phyloP scores from a whole-genome alignment of 2,329 filamentous ascomycete genomes.

The Arthroderma uncinatum region DNA sequence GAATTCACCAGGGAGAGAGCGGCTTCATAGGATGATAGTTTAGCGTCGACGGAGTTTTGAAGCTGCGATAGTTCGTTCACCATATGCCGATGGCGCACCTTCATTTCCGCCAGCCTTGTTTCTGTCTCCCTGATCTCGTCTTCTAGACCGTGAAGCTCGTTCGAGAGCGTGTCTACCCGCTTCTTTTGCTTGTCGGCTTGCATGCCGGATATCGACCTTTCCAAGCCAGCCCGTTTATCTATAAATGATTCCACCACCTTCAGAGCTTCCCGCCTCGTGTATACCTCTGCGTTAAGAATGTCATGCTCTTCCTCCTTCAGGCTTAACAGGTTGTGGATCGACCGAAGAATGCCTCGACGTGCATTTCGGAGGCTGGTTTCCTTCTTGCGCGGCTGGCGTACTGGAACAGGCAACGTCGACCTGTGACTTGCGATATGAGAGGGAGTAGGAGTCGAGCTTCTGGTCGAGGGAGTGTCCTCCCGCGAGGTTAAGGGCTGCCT shows the following conservation, averaged over 20 bases:
- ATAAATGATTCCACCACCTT: slow-evolving; percentile 42
- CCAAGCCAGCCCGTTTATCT: slow-evolving; percentile 39
- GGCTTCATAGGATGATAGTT: slow-evolving; percentile 47
- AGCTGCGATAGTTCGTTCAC: slow-evolving; percentile 41
- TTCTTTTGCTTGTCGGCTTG: slow-evolving; percentile 37
- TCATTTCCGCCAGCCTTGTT: slow-evolving; percentile 45
- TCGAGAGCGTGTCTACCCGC: slow-evolving; percentile 36
- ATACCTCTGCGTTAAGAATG: slow-evolving; percentile 37
- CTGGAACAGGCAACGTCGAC: slow-evolving; percentile 28
- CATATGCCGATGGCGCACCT: slow-evolving; percentile 43
- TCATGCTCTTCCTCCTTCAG: slow-evolving; percentile 48
- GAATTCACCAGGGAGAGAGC: slow-evolving; percentile 46
- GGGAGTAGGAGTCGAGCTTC: slow-evolving; percentile 30
- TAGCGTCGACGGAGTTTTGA: slow-evolving; percentile 48
- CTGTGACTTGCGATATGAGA: slow-evolving; percentile 23
- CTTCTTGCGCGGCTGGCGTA: slow-evolving; percentile 31
- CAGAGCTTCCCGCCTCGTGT: slow-evolving; percentile 38
- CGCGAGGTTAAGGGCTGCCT: slow-evolving; percentile 32
- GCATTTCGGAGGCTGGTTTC: slow-evolving; percentile 44
- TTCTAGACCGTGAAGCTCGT: slow-evolving; percentile 43
- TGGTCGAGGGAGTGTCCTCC: slow-evolving; percentile 38
- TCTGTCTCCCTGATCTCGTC: slow-evolving; percentile 49
- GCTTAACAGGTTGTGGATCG: slow-evolving; percentile 45
- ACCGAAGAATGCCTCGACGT: slow-evolving; percentile 45
- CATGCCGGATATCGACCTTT: slow-evolving; percentile 41